Conservation (phyloP, 495 filamentous ascomycete species). For the Annulohypoxylon maeteangense region DNA sequence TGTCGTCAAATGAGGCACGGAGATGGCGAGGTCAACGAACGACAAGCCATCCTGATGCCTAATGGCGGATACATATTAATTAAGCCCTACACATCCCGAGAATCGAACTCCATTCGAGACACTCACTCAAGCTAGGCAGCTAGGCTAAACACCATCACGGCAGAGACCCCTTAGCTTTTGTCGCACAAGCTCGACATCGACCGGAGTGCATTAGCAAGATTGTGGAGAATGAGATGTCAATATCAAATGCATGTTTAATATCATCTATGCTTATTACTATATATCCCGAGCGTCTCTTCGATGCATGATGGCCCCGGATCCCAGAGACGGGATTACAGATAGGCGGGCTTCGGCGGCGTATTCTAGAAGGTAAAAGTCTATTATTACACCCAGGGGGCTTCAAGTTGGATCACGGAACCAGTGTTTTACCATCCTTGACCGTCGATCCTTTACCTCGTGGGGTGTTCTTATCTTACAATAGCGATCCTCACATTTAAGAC, state of each 20-base stretch:
- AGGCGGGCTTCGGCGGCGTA: slow-evolving; percentile 28
- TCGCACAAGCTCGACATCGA: slow-evolving; percentile 26
- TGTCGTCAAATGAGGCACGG: background rate
- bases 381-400: slow-evolving; percentile 24
- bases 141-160: background rate
- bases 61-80: slow-evolving; percentile 15
- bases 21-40: background rate
- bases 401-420: slow-evolving; percentile 30
- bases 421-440: slow-evolving; percentile 40
- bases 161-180: background rate
- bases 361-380: slow-evolving; percentile 36
- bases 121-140: background rate
- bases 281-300: background rate
- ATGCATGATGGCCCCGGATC: slow-evolving; percentile 29
- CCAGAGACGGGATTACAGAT: slow-evolving; percentile 21
- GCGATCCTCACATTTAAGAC: slow-evolving; percentile 17
- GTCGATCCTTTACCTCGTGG: slow-evolving; percentile 29
- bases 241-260: slow-evolving; percentile 26
- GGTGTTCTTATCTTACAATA: slow-evolving; percentile 20
- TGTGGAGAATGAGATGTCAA: slow-evolving; percentile 30
- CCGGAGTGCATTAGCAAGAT: slow-evolving; percentile 26
- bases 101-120: background rate
- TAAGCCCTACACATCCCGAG: background rate
- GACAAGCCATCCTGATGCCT: background rate
- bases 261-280: slow-evolving; percentile 18